phyloP scores from a whole-genome alignment of 2,329 filamentous ascomycete species.

The Purpureocillium takamizusanense region DNA sequence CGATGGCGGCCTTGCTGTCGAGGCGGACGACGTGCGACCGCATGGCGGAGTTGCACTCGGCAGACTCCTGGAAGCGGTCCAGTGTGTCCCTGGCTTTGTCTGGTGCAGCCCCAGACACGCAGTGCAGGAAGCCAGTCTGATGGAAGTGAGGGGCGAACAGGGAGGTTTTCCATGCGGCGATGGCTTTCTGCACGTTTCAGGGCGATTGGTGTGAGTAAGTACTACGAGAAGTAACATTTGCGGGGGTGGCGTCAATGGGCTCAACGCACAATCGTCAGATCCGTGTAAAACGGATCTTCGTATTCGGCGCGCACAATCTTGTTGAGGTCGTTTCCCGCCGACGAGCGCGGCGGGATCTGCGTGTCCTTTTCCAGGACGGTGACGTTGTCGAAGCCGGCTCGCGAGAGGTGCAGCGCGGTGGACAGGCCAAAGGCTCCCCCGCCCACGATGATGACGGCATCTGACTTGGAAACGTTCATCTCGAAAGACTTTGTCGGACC shows the following conservation, averaged over 20 bases:
- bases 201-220: too few relatives aligned
- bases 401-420: constrained; percentile 35
- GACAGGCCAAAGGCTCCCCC: constrained; percentile 42
- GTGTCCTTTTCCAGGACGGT: constrained; percentile 35
- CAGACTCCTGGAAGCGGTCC: too few relatives aligned
- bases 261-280: constrained; percentile 25
- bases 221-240: too few relatives aligned
- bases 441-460: constrained; percentile 27
- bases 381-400: constrained; percentile 33
- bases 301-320: constrained; percentile 54
- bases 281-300: constrained; percentile 46
- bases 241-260: too few relatives aligned
- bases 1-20: constrained; percentile 27
- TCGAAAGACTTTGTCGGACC: too few relatives aligned
- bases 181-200: constrained; percentile 30
- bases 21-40: constrained; percentile 28
- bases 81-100: constrained; percentile 25
- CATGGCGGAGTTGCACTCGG: constrained; percentile 28
- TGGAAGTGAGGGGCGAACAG: constrained; percentile 44
- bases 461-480: too few relatives aligned
- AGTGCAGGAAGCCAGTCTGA: constrained; percentile 32
- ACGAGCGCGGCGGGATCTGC: constrained; percentile 31
- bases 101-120: constrained; percentile 36
- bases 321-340: constrained; percentile 51
- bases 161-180: constrained; percentile 40